These are phyloP conservation scores for Candida arabinofermentans DNA, from an alignment of 805 yeast species.

Conservation along the genomic window DNA sequence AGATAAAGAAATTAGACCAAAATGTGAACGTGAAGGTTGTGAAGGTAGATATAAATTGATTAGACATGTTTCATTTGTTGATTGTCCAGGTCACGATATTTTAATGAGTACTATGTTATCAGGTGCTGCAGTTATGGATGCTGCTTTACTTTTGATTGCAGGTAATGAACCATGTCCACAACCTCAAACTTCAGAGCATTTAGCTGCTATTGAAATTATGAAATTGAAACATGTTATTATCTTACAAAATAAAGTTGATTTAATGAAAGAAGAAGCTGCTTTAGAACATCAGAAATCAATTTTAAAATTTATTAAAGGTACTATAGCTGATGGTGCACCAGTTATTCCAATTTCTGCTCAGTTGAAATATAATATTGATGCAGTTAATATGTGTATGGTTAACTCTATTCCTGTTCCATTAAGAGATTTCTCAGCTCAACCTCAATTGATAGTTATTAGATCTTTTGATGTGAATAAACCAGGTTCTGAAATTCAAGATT, in stretches of 20 bases:
- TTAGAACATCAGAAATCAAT: constrained; percentile 93
- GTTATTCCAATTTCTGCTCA: constrained; percentile 98
- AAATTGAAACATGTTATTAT: constrained; percentile 94
- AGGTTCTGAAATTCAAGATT: constrained; percentile 93
- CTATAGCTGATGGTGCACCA: constrained; percentile 99
- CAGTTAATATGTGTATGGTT: constrained; percentile 94
- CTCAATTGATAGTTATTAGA: constrained; percentile 94
- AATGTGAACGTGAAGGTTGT: constrained; percentile 85
- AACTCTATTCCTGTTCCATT: constrained; percentile 94
- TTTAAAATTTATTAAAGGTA: constrained; percentile 89
- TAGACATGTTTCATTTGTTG: constrained; percentile 97
- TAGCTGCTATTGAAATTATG: constrained; percentile 99
- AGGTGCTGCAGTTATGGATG: constrained; percentile 99
- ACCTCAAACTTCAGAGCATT: constrained; percentile 98
- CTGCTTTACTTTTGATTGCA: constrained; percentile 91
- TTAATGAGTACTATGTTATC: constrained; percentile 99
- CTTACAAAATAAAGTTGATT: constrained; percentile 95
- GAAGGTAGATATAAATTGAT: constrained; percentile 83
- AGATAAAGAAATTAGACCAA: constrained; percentile 92
- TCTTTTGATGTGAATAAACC: constrained; percentile 99
- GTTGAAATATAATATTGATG: constrained; percentile 96
- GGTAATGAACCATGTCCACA: constrained; percentile 99
- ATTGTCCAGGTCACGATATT: constrained; percentile 99
- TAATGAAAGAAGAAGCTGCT: constrained; percentile 97
- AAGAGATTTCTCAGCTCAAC: constrained; percentile 91